phyloP scores from a whole-genome alignment of 306 rosid species.

The Sindora glabra region DNA sequence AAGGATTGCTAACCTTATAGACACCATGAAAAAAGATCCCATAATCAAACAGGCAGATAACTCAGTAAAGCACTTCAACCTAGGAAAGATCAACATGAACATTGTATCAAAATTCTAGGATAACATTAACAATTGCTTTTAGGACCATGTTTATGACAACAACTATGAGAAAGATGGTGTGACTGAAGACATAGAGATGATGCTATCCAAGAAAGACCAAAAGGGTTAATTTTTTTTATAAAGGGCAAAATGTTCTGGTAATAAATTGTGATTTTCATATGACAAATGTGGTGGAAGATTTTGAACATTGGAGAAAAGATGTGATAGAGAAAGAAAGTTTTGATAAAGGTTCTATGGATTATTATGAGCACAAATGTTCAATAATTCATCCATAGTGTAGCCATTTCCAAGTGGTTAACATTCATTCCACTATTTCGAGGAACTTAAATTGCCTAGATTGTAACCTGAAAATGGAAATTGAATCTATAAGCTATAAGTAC shows the following conservation, averaged over 20 bases:
- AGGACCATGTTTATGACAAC: neutral
- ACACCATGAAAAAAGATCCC: slow-evolving; percentile 10
- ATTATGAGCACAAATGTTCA: too few species aligned
- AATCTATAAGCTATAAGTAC: too few species aligned
- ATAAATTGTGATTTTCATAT: slow-evolving; percentile 6
- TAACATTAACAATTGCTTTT: slow-evolving; percentile 7
- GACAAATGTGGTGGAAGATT: slow-evolving; percentile 19
- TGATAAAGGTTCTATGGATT: neutral
- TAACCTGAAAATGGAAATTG: too few species aligned
- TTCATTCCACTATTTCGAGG: too few species aligned
- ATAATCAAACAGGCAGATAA: slow-evolving; percentile 9
- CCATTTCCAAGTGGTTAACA: neutral
- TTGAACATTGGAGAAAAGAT: slow-evolving; percentile 28
- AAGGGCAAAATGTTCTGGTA: slow-evolving; percentile 16
- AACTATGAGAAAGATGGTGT: neutral
- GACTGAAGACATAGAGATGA: slow-evolving; percentile 17
- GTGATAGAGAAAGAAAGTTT: neutral
- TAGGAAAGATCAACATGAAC: slow-evolving; percentile 17
- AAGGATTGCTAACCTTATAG: neutral
- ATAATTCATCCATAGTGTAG: neutral
- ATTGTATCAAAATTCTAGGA: slow-evolving; percentile 22
- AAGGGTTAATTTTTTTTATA: slow-evolving; percentile 26
- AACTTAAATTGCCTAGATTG: too few species aligned
- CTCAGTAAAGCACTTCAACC: slow-evolving; percentile 7
- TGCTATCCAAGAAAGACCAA: slow-evolving; percentile 21